phyloP scores from a whole-genome alignment of 164 flowering plant genomes.

The Piper longum region DNA sequence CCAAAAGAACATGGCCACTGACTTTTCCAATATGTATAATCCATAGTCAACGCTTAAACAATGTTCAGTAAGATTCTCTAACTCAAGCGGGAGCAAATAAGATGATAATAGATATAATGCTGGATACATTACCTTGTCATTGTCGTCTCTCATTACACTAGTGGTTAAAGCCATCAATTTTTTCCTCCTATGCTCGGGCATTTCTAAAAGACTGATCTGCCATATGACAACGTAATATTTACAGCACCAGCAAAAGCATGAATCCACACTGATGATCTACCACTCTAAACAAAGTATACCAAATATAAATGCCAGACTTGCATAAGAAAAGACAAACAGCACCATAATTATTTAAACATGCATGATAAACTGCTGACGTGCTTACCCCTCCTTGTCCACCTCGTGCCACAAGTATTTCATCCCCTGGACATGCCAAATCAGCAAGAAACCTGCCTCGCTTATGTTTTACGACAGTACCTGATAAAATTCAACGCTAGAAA shows the following conservation, averaged over 20 bases:
- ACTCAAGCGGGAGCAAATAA: not conserved
- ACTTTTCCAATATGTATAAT: no score
- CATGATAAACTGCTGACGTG: not conserved
- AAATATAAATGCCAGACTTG: not conserved
- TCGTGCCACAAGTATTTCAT: slow-evolving; percentile 79
- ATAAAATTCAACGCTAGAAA: not conserved
- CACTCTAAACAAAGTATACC: not conserved
- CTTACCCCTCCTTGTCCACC: slow-evolving; percentile 99
- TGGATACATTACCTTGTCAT: slow-evolving; percentile 55
- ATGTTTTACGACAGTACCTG: slow-evolving; percentile 87
- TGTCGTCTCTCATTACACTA: slow-evolving; percentile 80
- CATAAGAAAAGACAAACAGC: not conserved
- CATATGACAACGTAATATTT: not conserved
- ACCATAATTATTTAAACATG: not conserved
- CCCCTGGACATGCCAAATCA: slow-evolving; percentile 76
- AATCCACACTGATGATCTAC: not conserved
- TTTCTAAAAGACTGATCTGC: slow-evolving; percentile 83
- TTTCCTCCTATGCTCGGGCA: slow-evolving; percentile 63
- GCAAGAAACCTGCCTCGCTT: slow-evolving; percentile 81
- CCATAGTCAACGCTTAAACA: no score
- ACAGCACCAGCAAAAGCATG: not conserved
- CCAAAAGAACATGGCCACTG: no score
- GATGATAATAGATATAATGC: not conserved
- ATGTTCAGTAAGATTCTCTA: no score
- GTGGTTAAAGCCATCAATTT: slow-evolving; percentile 43